These are phyloP conservation scores for Neonectria ditissima DNA, from an alignment of 2,329 filamentous ascomycete species.

Conservation along the genomic window DNA sequence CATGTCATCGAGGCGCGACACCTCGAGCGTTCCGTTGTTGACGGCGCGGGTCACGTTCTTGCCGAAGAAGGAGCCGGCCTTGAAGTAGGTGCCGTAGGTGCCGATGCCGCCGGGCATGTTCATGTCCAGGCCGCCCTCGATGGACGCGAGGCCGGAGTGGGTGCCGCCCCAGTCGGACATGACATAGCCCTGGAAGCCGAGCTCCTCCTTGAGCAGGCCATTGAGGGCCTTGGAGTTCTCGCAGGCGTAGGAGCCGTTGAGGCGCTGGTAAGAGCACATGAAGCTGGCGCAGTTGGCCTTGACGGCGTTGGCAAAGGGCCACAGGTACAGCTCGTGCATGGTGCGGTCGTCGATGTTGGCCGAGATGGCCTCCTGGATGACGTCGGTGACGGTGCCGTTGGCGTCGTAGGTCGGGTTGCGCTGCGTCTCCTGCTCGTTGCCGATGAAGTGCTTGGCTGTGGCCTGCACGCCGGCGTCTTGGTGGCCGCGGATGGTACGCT, in stretches of 20 bases:
- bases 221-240: constrained; percentile 62
- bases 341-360: constrained; percentile 69
- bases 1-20: constrained; percentile 59
- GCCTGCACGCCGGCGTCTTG: constrained; percentile 54
- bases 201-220: constrained; percentile 61
- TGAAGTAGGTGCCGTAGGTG: constrained; percentile 45
- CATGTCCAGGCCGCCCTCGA: constrained; percentile 62
- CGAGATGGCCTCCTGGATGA: constrained; percentile 47
- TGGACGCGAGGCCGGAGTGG: constrained; percentile 55
- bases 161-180: constrained; percentile 60
- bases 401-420: constrained; percentile 44
- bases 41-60: constrained; percentile 60
- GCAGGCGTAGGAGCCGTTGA: constrained; percentile 64
- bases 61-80: constrained; percentile 57
- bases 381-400: constrained; percentile 42
- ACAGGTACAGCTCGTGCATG: constrained; percentile 63
- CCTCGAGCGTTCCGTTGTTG: constrained; percentile 58
- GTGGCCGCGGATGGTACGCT: constrained; percentile 49
- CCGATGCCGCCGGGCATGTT: constrained; percentile 62
- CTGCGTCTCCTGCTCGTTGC: constrained; percentile 52
- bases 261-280: constrained; percentile 59
- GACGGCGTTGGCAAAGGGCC: constrained; percentile 51
- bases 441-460: constrained; percentile 54
- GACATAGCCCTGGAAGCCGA: constrained; percentile 61
- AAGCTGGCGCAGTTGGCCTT: constrained; percentile 50